Conservation (phyloP, 2,329 filamentous ascomycete species). For the Pseudohalonectria lignicola region DNA sequence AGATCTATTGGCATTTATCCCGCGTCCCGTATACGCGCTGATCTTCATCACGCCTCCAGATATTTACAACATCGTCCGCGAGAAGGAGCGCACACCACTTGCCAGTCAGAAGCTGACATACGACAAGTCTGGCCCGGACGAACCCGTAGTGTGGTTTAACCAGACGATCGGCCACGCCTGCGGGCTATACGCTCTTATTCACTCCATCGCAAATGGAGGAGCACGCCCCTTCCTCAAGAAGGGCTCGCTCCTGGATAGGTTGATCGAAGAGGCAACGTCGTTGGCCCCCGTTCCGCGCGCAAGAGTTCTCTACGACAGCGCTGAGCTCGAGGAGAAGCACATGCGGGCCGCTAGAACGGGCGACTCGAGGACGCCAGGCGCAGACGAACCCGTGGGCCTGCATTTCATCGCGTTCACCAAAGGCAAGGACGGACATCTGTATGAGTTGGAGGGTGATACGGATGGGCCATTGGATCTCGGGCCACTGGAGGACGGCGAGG, state of each 20-base stretch:
- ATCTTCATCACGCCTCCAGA: conserved; percentile 70
- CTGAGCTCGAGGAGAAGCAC: conserved; percentile 62
- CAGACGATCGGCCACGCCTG: conserved; percentile 80
- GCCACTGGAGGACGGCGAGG: background rate
- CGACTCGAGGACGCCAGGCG: conserved; percentile 50
- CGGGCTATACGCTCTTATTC: conserved; percentile 67
- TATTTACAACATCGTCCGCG: conserved; percentile 70
- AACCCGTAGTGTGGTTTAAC: conserved; percentile 72
- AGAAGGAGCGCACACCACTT: conserved; percentile 20
- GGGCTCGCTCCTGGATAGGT: conserved; percentile 27
- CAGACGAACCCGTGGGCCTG: conserved; percentile 53
- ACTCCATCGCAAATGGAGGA: conserved; percentile 60
- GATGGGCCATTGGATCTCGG: conserved; percentile 20
- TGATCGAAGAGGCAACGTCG: conserved; percentile 52
- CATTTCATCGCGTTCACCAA: conserved; percentile 67
- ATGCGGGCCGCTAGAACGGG: conserved; percentile 57
- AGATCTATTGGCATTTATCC: conserved; percentile 74
- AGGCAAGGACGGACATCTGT: conserved; percentile 40
- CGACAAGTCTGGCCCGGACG: conserved; percentile 21
- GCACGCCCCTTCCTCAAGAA: conserved; percentile 28
- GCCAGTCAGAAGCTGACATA: background rate
- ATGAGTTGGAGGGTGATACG: conserved; percentile 60
- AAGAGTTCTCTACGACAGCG: conserved; percentile 51
- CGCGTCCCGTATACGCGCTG: conserved; percentile 77
- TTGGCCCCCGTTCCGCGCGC: conserved; percentile 52